Evolutionary conservation across 116 monocot species (phyloP).

Genomic region (Trichopus zeylanicus): DNA sequence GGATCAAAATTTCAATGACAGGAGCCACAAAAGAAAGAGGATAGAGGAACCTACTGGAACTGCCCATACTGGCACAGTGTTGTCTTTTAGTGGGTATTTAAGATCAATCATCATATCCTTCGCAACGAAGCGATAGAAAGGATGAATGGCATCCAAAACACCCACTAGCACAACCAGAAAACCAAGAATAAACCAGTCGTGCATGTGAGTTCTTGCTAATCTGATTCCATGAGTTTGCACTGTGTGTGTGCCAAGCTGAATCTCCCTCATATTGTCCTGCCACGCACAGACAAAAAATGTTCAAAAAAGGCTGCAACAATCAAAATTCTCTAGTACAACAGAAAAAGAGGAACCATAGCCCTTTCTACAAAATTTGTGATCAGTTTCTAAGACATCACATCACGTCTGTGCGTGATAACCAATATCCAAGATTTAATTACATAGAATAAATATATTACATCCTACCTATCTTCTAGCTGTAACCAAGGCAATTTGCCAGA

Average conservation of each 20-base stretch:
- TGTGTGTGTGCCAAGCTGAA: slow-evolving; percentile 42
- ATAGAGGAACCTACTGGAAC: slow-evolving; percentile 44
- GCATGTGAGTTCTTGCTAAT: slow-evolving; percentile 44
- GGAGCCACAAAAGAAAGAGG: not conserved
- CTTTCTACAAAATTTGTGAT: too few relatives aligned
- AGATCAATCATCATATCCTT: slow-evolving; percentile 73
- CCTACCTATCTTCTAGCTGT: too few relatives aligned
- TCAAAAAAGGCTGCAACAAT: too few relatives aligned
- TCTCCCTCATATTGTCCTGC: slow-evolving; percentile 27
- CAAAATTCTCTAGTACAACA: too few relatives aligned
- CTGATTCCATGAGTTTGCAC: slow-evolving; percentile 43
- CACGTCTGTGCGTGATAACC: too few relatives aligned
- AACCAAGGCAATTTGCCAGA: too few relatives aligned
- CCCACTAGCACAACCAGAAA: slow-evolving; percentile 36
- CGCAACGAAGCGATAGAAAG: slow-evolving; percentile 79
- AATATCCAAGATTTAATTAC: too few relatives aligned
- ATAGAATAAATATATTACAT: too few relatives aligned
- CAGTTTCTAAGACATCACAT: too few relatives aligned
- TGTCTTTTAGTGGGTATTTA: slow-evolving; percentile 59
- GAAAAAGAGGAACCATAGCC: too few relatives aligned
- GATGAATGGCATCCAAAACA: slow-evolving; percentile 35
- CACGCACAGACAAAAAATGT: too few relatives aligned
- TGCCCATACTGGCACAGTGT: slow-evolving; percentile 71
- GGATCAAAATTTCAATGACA: not conserved
- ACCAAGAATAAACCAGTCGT: slow-evolving; percentile 63